Evolutionary conservation across 2,329 filamentous ascomycete genomes (phyloP), one percentile per base, ranked within the genome.

Genomic region (Septoria petroselini): DNA sequence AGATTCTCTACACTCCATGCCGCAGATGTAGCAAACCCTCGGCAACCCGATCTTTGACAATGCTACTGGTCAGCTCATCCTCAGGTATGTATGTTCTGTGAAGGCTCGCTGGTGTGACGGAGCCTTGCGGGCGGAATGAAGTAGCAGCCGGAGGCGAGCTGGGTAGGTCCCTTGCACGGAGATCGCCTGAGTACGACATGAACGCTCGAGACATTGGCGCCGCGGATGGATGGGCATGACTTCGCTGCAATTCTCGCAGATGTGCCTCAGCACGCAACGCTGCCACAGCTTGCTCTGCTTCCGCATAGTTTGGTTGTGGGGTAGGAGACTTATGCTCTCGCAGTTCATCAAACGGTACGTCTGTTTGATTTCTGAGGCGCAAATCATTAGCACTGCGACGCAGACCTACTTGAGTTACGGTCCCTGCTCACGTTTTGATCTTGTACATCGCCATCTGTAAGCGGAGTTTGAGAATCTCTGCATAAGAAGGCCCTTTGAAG

Each of bases 391-490:
- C 17, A 25, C 14, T 31, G 33, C 31, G 21, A 33, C 4, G n/a
- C 12, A 12, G 4, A 21, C 18, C 7, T 12, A n/a, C 29, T 40
- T 8, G 18, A 11, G 7, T n/a, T 6, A 44, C n/a, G 23, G 23
- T 27, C 23, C 9, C 9, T 5, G 5, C 50, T 49, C 44, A 49
- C 50, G 50, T 53, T 29, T 38, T 34, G 17, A 91, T 75, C 69
- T 90, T 90, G 74, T 89, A 90, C 62, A 79, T 79, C 11, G 85
- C 86, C 15, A 89, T 77, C 21, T 79, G 76, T 12, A 91, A 78
- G n/a, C 85, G 79, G 7, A 88, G 76, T 43, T 78, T 78, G 37
- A 90, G 73, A 41, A 82, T 79, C 62, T 85, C 79, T 15, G 82
- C 83, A 69, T 55, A 46, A 7, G 59, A 62, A 21, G 43, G 80